Percentiles rank a stretch among this genome's conserved stretches.
Evolutionary conservation across 495 filamentous ascomycete genomes (phyloP).

Genomic region (Mycothermus thermophilus): DNA sequence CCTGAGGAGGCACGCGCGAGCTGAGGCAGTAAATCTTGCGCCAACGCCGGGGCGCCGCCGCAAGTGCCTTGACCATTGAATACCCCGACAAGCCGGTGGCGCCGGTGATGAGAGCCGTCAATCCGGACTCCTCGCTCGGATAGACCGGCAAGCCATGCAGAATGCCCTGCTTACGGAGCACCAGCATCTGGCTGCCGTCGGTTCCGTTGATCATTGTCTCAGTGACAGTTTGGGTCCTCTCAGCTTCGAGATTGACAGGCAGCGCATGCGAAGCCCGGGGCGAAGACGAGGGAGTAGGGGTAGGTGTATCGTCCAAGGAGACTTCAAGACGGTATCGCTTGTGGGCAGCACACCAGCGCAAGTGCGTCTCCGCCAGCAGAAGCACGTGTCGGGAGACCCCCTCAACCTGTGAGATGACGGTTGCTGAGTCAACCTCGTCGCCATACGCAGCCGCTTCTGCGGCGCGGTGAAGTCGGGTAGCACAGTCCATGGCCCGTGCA

Average conservation of each 20-base stretch:
- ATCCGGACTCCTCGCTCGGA: conserved; percentile 13
- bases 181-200: no score
- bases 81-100: conserved; percentile 39
- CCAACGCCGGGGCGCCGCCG: conserved; percentile 32
- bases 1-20: conserved; percentile 26
- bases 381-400: conserved; percentile 5
- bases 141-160: conserved; percentile 36
- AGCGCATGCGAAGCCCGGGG: no score
- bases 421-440: no score
- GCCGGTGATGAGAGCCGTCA: conserved; percentile 41
- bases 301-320: not conserved
- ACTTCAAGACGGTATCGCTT: conserved; percentile 7
- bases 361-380: conserved; percentile 10
- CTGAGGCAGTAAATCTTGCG: conserved; percentile 38
- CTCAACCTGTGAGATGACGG: not conserved
- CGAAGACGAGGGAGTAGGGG: not conserved
- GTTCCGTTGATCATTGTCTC: no score
- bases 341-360: conserved; percentile 7
- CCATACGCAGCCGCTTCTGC: not conserved
- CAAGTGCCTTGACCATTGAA: conserved; percentile 33
- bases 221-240: no score
- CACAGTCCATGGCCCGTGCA: conserved; percentile 4
- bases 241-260: no score
- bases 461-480: not conserved
- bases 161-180: no score